Percentiles rank a stretch among this genome's conserved stretches.
Evolutionary conservation across 1,139 yeast species (phyloP).

Genomic region (Zygosaccharomyces pseudobailii): DNA sequence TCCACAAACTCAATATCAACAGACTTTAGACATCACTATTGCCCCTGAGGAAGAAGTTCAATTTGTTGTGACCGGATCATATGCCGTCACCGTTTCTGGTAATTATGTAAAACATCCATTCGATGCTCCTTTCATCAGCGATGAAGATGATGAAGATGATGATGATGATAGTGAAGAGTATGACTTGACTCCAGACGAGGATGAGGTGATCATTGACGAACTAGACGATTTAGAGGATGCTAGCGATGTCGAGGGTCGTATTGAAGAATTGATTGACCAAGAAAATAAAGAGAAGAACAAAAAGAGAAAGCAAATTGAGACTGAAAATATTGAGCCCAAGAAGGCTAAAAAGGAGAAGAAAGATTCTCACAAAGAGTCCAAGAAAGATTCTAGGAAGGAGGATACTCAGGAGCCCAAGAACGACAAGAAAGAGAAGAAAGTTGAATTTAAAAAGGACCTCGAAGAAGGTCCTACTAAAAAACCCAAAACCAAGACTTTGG

Average conservation of each 20-base stretch:
- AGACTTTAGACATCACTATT: constrained; percentile 82
- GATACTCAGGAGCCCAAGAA: constrained; percentile 31
- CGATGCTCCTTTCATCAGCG: constrained; percentile 29
- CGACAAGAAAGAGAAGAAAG: constrained; percentile 57
- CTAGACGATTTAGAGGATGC: constrained; percentile 64
- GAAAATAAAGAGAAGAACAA: constrained; percentile 37
- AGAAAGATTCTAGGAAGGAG: constrained; percentile 27
- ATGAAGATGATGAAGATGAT: constrained; percentile 56
- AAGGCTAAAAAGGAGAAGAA: constrained; percentile 40
- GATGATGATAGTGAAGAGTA: constrained; percentile 64
- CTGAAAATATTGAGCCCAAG: constrained; percentile 38
- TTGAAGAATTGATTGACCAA: constrained; percentile 42
- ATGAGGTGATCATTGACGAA: constrained; percentile 58
- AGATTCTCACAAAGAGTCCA: constrained; percentile 30
- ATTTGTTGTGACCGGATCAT: constrained; percentile 94
- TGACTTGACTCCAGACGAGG: constrained; percentile 90
- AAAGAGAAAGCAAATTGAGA: constrained; percentile 25
- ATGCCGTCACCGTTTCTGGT: constrained; percentile 88
- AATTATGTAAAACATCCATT: constrained; percentile 95
- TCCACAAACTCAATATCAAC: constrained; percentile 82
- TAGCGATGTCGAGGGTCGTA: constrained; percentile 45
- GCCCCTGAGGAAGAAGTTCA: constrained; percentile 90
- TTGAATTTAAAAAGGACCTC: constrained; percentile 81
- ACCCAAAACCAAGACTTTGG: constrained; percentile 65
- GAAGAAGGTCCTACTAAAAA: constrained; percentile 88